These are phyloP conservation scores for Myrica gale DNA, from an alignment of 306 rosid genomes.

Conservation along the genomic window DNA sequence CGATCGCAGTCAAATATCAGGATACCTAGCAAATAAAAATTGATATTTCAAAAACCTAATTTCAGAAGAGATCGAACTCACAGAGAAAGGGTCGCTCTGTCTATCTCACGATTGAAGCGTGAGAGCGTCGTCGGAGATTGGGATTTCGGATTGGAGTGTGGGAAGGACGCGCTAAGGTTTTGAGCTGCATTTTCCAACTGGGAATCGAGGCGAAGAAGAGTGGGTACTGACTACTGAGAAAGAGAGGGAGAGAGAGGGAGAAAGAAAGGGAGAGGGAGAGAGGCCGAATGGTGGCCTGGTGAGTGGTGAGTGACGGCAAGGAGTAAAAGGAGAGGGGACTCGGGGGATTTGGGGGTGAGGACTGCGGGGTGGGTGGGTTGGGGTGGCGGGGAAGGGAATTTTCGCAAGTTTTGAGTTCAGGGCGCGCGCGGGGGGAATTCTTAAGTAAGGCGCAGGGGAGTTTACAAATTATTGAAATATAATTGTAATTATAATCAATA, in stretches of 20 bases:
- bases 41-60: conserved; percentile 7
- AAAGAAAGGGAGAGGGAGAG: no score
- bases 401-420: no score
- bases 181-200: conserved; percentile 26
- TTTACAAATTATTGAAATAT: no score
- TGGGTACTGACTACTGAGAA: background rate
- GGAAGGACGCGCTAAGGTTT: conserved; percentile 24
- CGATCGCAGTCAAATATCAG: background rate
- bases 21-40: background rate
- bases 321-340: no score
- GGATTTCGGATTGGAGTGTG: conserved; percentile 3
- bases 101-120: background rate
- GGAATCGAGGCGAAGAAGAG: background rate
- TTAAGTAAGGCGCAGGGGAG: no score
- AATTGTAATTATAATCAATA: no score
- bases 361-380: no score
- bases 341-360: no score
- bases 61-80: conserved; percentile 8
- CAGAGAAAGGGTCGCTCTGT: background rate
- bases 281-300: no score
- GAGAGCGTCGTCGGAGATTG: conserved; percentile 7
- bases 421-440: no score
- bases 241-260: background rate
- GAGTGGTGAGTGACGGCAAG: no score
- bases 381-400: no score